phyloP scores from a whole-genome alignment of 257 asterid genomes.

The Handroanthus guayacan region DNA sequence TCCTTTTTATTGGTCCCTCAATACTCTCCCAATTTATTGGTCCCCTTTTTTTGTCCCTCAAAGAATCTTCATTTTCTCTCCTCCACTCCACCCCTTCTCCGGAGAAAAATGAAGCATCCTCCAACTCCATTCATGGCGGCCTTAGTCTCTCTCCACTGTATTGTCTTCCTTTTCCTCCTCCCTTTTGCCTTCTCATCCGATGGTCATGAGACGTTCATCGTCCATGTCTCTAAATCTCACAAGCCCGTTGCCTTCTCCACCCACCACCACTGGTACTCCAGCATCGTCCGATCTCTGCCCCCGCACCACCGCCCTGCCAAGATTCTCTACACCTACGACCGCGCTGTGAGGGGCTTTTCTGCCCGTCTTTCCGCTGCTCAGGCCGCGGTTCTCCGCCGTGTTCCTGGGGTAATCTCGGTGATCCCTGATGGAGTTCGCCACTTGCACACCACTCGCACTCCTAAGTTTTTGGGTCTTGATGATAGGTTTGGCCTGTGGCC shows the following conservation, averaged over 20 bases:
- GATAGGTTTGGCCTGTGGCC: conserved; percentile 92
- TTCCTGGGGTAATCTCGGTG: conserved; percentile 71
- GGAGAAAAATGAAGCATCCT: conserved; percentile 37
- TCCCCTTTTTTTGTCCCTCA: neutral
- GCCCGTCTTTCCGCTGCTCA: conserved; percentile 66
- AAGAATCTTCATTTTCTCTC: conserved; percentile 30
- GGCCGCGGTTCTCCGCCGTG: conserved; percentile 55
- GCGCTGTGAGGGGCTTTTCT: conserved; percentile 78
- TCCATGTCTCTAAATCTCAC: conserved; percentile 69
- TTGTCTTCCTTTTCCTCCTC: conserved; percentile 43
- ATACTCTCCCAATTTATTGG: conserved; percentile 34
- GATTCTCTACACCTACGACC: conserved; percentile 74
- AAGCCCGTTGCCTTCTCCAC: conserved; percentile 72
- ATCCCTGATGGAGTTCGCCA: conserved; percentile 67
- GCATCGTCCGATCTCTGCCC: conserved; percentile 69
- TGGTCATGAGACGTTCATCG: conserved; percentile 68
- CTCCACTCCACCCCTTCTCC: conserved; percentile 20
- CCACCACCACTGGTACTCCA: conserved; percentile 80
- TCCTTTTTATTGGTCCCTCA: too few species aligned
- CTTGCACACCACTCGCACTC: conserved; percentile 86
- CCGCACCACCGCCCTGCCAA: conserved; percentile 56
- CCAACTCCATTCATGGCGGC: conserved; percentile 41
- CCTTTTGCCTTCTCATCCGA: conserved; percentile 47
- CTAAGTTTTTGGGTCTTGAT: conserved; percentile 67
- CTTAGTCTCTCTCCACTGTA: conserved; percentile 39